phyloP scores from a whole-genome alignment of 164 flowering plant genomes.

The Vitis cinerea region DNA sequence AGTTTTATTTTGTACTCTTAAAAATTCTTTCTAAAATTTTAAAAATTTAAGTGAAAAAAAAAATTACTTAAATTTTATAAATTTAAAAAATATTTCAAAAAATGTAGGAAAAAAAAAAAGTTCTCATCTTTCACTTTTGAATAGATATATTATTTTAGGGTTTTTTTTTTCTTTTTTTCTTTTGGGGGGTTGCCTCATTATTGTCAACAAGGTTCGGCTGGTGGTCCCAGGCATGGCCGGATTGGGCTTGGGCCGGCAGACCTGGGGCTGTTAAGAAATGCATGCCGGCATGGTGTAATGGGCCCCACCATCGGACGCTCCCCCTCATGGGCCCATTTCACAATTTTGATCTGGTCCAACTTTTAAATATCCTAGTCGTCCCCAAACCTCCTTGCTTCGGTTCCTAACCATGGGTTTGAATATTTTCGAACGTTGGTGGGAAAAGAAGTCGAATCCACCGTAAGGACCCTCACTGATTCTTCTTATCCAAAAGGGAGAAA shows the following conservation, averaged over 20 bases:
- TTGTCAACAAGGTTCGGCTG: slow-evolving; percentile 1
- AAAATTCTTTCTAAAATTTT: no score
- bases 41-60: no score
- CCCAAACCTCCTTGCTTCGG: slow-evolving; percentile 29
- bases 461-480: neutral
- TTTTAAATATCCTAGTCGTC: neutral
- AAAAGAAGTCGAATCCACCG: neutral
- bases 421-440: slow-evolving; percentile 28
- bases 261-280: slow-evolving; percentile 3
- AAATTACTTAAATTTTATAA: no score
- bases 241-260: slow-evolving; percentile 27
- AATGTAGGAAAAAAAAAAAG: no score
- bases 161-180: no score
- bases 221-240: slow-evolving; percentile 14
- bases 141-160: no score
- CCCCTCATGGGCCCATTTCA: slow-evolving; percentile 7
- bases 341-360: neutral
- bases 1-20: no score
- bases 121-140: no score
- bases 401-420: slow-evolving; percentile 38
- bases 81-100: no score
- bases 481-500: neutral
- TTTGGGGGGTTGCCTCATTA: no score
- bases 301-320: slow-evolving; percentile 13
- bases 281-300: slow-evolving; percentile 22